Conservation (phyloP, 83 land plant genomes). For the Picea abies region DNA sequence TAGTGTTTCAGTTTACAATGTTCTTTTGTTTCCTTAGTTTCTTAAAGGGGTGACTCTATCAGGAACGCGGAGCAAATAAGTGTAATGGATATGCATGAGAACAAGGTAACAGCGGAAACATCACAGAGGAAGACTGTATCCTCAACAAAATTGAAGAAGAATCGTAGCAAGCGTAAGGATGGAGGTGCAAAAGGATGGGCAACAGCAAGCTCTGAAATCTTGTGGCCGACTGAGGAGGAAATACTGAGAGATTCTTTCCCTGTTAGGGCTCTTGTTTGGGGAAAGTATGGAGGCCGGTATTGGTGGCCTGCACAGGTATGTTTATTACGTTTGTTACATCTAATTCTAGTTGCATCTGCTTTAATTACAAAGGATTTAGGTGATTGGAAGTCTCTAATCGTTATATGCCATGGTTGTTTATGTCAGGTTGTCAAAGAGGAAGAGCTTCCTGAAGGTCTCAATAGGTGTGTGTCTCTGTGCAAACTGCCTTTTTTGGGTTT, state of each 20-base stretch:
- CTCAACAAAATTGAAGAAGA: slow-evolving; percentile 11
- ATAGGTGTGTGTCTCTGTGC: neutral
- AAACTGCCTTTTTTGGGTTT: neutral
- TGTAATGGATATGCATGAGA: slow-evolving; percentile 21
- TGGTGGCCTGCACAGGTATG: slow-evolving; percentile 23
- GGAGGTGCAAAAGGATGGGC: slow-evolving; percentile 21
- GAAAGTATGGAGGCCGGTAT: slow-evolving; percentile 11
- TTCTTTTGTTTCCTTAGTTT: no score
- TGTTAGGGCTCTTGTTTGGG: slow-evolving; percentile 12
- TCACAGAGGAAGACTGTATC: neutral
- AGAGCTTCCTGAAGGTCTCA: slow-evolving; percentile 13
- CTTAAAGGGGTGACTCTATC: no score
- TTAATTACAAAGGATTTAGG: neutral
- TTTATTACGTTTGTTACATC: neutral
- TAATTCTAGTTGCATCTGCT: neutral
- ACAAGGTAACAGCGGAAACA: neutral
- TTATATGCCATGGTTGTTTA: slow-evolving; percentile 5
- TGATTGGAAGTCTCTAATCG: neutral
- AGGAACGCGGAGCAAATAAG: slow-evolving; percentile 11
- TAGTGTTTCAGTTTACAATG: no score
- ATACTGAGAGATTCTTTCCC: neutral
- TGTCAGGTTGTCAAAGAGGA: slow-evolving; percentile 17
- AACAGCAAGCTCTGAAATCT: slow-evolving; percentile 18
- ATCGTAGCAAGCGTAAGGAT: slow-evolving; percentile 18
- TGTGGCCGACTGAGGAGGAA: slow-evolving; percentile 9